phyloP scores from a whole-genome alignment of 441 rosid species.

The Croton laevigatus region DNA sequence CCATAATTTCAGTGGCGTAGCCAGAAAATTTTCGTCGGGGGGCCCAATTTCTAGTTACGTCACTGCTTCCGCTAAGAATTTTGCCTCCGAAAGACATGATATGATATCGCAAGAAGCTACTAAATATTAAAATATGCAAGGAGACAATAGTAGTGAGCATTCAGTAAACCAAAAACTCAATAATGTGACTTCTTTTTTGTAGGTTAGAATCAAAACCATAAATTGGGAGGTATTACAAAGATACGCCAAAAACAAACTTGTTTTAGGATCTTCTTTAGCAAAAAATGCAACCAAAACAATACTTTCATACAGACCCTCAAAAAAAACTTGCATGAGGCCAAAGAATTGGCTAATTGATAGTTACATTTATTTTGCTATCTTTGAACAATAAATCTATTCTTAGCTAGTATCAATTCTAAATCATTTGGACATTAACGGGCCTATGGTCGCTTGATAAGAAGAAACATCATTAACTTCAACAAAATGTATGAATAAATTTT shows the following conservation, averaged over 20 bases:
- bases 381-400: background rate
- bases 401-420: background rate
- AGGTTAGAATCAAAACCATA: background rate
- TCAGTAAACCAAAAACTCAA: background rate
- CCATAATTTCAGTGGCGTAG: too few relatives aligned
- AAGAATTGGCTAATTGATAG: background rate
- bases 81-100: too few relatives aligned
- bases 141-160: background rate
- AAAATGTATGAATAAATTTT: background rate
- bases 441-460: background rate
- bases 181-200: background rate
- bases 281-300: background rate
- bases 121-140: background rate
- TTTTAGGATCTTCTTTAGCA: background rate
- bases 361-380: background rate
- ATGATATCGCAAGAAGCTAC: too few relatives aligned
- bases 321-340: background rate
- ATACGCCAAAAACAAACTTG: background rate
- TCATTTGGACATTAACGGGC: background rate
- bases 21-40: too few relatives aligned
- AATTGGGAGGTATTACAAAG: background rate
- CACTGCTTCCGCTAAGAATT: too few relatives aligned
- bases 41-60: too few relatives aligned
- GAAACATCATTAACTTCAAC: conserved; percentile 6
- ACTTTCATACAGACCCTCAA: background rate